phyloP scores from a whole-genome alignment of 1,139 yeast genomes.

The Scheffersomyces parashehatae region DNA sequence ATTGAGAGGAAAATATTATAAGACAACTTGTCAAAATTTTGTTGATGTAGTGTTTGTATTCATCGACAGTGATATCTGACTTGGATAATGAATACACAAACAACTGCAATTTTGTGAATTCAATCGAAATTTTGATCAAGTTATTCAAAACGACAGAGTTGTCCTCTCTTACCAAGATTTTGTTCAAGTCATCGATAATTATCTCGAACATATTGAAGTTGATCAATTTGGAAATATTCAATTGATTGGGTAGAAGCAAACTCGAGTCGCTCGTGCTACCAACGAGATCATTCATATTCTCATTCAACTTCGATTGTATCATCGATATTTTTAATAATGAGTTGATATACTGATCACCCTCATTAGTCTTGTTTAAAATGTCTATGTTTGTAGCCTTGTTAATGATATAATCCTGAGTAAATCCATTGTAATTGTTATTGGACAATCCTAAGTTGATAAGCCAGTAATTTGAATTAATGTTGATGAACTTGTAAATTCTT shows the following conservation, averaged over 20 bases:
- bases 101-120: slow-evolving; percentile 43
- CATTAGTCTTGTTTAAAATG: slow-evolving; percentile 16
- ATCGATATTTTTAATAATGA: slow-evolving; percentile 41
- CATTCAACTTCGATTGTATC: slow-evolving; percentile 44
- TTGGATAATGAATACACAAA: slow-evolving; percentile 39
- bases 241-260: slow-evolving; percentile 20
- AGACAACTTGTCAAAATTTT: slow-evolving; percentile 36
- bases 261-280: slow-evolving; percentile 16
- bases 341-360: slow-evolving; percentile 39
- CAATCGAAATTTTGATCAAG: slow-evolving; percentile 36
- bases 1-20: slow-evolving; percentile 22
- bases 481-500: slow-evolving; percentile 46
- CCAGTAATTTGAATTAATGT: slow-evolving; percentile 49
- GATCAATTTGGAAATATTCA: slow-evolving; percentile 31
- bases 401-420: slow-evolving; percentile 43
- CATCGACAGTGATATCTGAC: slow-evolving; percentile 25
- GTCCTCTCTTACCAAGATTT: slow-evolving; percentile 9
- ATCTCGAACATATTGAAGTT: slow-evolving; percentile 47
- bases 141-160: slow-evolving; percentile 19
- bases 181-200: slow-evolving; percentile 35
- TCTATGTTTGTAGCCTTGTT: slow-evolving; percentile 37
- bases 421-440: slow-evolving; percentile 40
- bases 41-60: slow-evolving; percentile 30
- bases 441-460: slow-evolving; percentile 42
- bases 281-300: slow-evolving; percentile 36